Evolutionary conservation across 1,284 basidiomycete genomes (phyloP), one percentile per base, ranked within the genome.

Genomic region (Boletus sp.): DNA sequence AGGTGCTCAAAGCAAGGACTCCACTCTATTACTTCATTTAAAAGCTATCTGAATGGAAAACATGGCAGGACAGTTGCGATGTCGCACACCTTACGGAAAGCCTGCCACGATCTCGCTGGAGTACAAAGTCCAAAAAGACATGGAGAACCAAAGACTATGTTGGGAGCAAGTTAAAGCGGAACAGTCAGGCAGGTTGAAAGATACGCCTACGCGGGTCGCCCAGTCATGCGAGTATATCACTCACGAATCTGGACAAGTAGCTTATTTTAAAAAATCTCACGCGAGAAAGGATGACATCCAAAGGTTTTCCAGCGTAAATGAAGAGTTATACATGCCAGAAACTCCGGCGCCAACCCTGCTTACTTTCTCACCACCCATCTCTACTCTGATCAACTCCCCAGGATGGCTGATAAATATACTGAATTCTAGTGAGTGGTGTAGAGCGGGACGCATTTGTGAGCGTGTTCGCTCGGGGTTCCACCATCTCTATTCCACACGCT

Each of bases 21-120:
- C 84, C 84, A 87, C 66, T 86, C 81, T 85, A 87, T 61, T 82
- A 79, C 61, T 83, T 84, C 84, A 87, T 87, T 82, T 82, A 87
- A 70, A 87, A 88, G 60, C 84, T 88, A 60, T 89, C 86, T 36
- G 88, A 63, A 57, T 89, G 85, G 69, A 88, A 83, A 1, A 87
- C 83, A n/a, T 84, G 76, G n/a, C 83, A 25, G 73, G 75, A 55
- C 83, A 84, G 47, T 79, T 69, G 22, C 84, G 75, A 19, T 84
- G 73, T 52, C 74, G 68, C 85, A 89, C 88, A 10, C 82, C 84
- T 60, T 84, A 69, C 46, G 88, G 66, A 69, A 89, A 87, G 5
- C 76, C 69, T 3, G 79, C 77, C 10, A 88, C 85, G 0, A 84
- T 88, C 46, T 77, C 72, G 51, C 74, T 75, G 50, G 83, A 82